Base-by-base conservation (phyloP, 495 filamentous ascomycete species). In the Hapsidospora chrysogenum region DNA sequence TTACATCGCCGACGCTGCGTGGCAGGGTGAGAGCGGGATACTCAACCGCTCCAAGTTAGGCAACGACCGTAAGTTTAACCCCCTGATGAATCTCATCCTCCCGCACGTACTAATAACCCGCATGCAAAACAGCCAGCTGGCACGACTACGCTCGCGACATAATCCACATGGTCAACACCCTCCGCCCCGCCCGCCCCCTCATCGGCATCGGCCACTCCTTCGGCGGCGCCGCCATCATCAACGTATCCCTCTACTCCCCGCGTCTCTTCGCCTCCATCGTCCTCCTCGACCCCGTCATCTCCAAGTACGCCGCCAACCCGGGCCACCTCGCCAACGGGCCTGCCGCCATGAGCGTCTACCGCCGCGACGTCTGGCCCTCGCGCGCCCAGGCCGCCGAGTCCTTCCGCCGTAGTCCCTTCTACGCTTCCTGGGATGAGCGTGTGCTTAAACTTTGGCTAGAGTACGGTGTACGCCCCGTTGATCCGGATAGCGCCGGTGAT, bases 191-290 rank as follows among this genome's bases (percentile, higher is more conserved):
- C 3, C 78, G 81, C 9, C 87, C 89, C 4, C 56, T 95, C n/a
- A 57, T 95, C 38, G 89, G 86, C 19, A 51, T 97, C 3, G 89
- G 89, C 15, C 89, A 97, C 56, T 87, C 80, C 50, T 79, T 85
- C 65, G 89, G 89, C 43, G 86, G 69, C 40, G 70, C 68, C 48
- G 68, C 80, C 34, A 67, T 84, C 41, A 53, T 58, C 37, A 60
- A 70, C 36, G 50, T 70, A 11, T 61, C 81, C 13, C 60, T 89
- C 10, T 6, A 26, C 23, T 82, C 93, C 58, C 85, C 89, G 7
- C 74, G 85, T 3, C 71, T 96, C 8, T 65, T 95, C 40, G 66
- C 27, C 17, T 59, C 52, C 22, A 42, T 51, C 2, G 53, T 69
- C 20, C 38, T 43, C 13, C 52, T 58, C 41, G 53, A 52, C 19